Evolutionary conservation across 2,329 filamentous ascomycete species (phyloP).

Genomic region (Colletotrichum karsti): DNA sequence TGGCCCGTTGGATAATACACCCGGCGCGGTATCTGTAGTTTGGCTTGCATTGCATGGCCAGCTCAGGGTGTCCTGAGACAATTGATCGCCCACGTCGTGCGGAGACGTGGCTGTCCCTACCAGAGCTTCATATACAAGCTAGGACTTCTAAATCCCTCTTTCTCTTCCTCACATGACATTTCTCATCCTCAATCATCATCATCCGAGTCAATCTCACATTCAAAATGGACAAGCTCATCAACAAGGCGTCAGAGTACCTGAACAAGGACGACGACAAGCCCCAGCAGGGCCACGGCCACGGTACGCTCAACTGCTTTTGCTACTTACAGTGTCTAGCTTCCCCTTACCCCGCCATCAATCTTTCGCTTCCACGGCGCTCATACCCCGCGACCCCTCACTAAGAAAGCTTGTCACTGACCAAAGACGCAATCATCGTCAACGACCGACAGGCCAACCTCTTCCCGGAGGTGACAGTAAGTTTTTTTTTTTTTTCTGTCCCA

Average conservation of each 20-base stretch:
- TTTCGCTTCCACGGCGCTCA: neutral
- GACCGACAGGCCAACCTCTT: conserved; percentile 13
- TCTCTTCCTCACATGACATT: neutral
- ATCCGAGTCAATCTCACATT: neutral
- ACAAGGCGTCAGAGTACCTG: conserved; percentile 47
- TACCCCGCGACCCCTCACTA: conserved; percentile 8
- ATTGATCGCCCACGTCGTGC: conserved; percentile 17
- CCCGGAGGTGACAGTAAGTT: conserved; percentile 39
- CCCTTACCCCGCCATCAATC: conserved; percentile 25
- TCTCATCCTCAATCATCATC: neutral
- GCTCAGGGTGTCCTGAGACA: conserved; percentile 23
- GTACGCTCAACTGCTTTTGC: neutral
- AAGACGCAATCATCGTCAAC: neutral
- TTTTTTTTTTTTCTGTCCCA: too few species aligned
- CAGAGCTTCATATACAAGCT: conserved; percentile 15
- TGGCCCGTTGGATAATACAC: neutral
- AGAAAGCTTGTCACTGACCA: conserved; percentile 18
- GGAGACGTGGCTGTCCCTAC: conserved; percentile 15
- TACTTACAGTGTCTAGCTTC: neutral
- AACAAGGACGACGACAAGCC: conserved; percentile 36
- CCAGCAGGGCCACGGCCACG: conserved; percentile 30
- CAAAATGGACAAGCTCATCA: conserved; percentile 48
- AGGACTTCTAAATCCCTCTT: neutral
- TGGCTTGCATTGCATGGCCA: conserved; percentile 23
- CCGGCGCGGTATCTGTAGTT: neutral